Conservation (phyloP, 257 asterid species). For the Ilex asprella region DNA sequence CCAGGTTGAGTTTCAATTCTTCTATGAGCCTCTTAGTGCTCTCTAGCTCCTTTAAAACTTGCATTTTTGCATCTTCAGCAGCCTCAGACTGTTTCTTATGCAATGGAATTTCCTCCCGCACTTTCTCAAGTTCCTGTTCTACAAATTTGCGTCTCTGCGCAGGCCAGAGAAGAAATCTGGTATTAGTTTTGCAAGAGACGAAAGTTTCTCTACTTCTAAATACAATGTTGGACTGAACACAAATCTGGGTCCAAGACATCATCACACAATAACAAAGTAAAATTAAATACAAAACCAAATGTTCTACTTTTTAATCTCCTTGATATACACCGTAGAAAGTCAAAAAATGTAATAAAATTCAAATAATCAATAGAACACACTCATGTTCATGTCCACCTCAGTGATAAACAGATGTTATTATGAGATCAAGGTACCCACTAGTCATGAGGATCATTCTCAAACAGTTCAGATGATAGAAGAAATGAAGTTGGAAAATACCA, state of each 20-base stretch:
- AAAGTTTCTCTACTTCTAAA: background rate
- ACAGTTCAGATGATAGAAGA: background rate
- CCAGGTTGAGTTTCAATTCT: conserved; percentile 86
- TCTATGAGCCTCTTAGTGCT: conserved; percentile 74
- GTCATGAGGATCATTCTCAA: background rate
- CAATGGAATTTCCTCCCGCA: conserved; percentile 68
- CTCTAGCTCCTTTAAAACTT: conserved; percentile 67
- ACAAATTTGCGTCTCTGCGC: conserved; percentile 77
- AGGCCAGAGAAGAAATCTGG: background rate
- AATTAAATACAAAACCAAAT: too few species aligned
- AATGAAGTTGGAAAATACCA: conserved; percentile 2
- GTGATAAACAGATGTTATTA: background rate
- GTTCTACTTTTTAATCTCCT: background rate
- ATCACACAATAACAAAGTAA: background rate
- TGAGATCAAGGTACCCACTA: background rate
- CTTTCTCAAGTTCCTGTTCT: conserved; percentile 78
- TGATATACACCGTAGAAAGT: background rate
- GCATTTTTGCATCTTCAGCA: conserved; percentile 72
- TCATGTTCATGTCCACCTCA: background rate
- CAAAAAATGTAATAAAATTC: background rate
- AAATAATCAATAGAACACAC: background rate
- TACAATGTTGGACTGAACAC: background rate
- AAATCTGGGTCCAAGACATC: background rate
- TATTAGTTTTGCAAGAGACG: background rate
- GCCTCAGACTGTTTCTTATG: conserved; percentile 56